Evolutionary conservation across 1,139 yeast genomes (phyloP).

Genomic region (Yamadazyma membranifaciens): DNA sequence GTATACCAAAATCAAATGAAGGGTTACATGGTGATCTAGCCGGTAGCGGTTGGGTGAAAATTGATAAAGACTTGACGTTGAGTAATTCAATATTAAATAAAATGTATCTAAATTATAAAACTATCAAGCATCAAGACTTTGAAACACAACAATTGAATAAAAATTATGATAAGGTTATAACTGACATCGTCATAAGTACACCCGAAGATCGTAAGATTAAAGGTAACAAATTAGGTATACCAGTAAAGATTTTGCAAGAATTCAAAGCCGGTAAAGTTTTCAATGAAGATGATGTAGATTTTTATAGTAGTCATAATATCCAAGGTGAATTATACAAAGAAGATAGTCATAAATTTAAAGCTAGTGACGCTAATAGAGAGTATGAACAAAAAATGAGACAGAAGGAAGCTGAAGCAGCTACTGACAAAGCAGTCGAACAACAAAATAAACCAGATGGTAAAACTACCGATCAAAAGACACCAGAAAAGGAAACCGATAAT

Average conservation of each 20-base stretch:
- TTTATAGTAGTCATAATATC: conserved; percentile 15
- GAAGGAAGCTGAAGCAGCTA: conserved; percentile 18
- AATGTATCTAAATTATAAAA: conserved; percentile 33
- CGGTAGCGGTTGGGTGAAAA: conserved; percentile 35
- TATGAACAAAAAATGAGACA: conserved; percentile 19
- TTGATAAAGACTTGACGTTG: conserved; percentile 39
- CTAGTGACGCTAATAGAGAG: conserved; percentile 20
- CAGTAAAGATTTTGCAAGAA: conserved; percentile 28
- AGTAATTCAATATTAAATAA: conserved; percentile 33
- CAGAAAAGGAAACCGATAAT: conserved; percentile 1
- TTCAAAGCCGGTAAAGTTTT: conserved; percentile 26
- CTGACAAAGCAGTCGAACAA: conserved; percentile 2
- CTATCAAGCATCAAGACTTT: conserved; percentile 24
- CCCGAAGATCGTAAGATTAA: conserved; percentile 27
- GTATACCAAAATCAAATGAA: conserved; percentile 24
- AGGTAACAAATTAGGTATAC: conserved; percentile 32
- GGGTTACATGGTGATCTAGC: conserved; percentile 34
- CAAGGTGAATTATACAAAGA: conserved; percentile 15
- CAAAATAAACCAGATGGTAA: not conserved
- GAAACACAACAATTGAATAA: conserved; percentile 12
- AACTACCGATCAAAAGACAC: not conserved
- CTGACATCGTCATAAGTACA: conserved; percentile 39
- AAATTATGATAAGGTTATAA: conserved; percentile 22
- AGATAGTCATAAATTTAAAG: conserved; percentile 16
- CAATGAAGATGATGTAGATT: conserved; percentile 28